These are phyloP conservation scores for Mitragyna speciosa DNA, from an alignment of 257 asterid genomes.

Conservation along the genomic window DNA sequence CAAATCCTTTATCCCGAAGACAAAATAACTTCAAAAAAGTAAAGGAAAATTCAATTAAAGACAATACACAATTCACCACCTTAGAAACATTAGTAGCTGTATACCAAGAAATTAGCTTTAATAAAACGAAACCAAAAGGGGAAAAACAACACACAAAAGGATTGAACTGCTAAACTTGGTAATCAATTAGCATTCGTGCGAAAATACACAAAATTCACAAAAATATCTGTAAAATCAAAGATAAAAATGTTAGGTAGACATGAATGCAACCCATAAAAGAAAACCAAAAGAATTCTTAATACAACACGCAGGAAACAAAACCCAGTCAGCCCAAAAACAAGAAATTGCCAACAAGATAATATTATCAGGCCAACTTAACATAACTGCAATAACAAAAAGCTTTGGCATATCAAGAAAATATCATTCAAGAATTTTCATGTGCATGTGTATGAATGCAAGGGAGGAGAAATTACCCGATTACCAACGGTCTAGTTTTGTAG, in stretches of 20 bases:
- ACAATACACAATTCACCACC: not conserved
- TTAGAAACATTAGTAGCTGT: not conserved
- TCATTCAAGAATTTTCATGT: too few relatives aligned
- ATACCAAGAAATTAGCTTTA: not conserved
- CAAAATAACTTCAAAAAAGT: not conserved
- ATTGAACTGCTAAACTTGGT: not conserved
- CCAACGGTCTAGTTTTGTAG: not conserved
- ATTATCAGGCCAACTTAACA: not conserved
- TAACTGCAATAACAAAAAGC: not conserved
- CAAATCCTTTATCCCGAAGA: not conserved
- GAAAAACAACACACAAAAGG: too few relatives aligned
- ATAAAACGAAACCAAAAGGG: not conserved
- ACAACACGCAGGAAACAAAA: not conserved
- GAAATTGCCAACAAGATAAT: too few relatives aligned
- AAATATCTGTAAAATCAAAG: not conserved
- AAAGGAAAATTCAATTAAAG: not conserved
- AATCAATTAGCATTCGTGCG: not conserved
- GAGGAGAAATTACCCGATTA: not conserved
- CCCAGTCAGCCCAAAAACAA: not conserved
- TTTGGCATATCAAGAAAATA: too few relatives aligned
- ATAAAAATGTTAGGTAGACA: not conserved
- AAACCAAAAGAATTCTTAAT: not conserved
- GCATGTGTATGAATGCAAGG: not conserved
- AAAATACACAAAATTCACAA: not conserved
- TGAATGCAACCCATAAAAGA: conserved; percentile 2